Evolutionary conservation across 2,329 filamentous ascomycete genomes (phyloP), one percentile per base, ranked within the genome.

Genomic region (Trichoderma harzianum): DNA sequence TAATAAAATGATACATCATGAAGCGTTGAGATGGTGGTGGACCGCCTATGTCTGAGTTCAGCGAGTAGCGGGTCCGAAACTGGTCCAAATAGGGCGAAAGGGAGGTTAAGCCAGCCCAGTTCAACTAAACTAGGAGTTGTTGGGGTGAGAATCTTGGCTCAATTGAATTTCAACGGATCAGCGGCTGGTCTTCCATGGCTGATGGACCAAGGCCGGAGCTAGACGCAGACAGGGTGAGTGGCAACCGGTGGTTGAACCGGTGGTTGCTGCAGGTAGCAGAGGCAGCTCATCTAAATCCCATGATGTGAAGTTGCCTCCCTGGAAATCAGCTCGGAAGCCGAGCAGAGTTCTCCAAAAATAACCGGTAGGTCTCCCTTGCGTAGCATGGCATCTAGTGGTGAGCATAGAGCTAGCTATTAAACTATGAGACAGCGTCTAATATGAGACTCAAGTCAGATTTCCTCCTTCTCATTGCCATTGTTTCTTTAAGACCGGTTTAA

Each of bases 161-260:
- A 51, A 61, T 36, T 61, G 66, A 61, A 60, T 61, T 61, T 61
- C 28, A 47, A 47, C 39, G 67, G 57, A 61, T 69, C 67, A 43
- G 57, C 39, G 12, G 36, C 57, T 53, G 51, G 67, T 24, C 28
- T n/a, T 32, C 30, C 6, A 26, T 69, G 57, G 67, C 21, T 60
- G 30, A 10, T 28, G 3, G 16, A 61, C 66, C 24, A 60, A 34
- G 55, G 16, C 53, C 24, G 7, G 28, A 34, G 26, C 55, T 62
- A 28, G 57, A 26, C 18, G 10, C 10, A 28, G 28, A 24, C 18
- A 43, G 32, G 30, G 57, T 51, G 39, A 53, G 67, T 21, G 18
- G 30, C 26, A 57, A 28, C 34, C 21, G n/a, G 28, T n/a, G n/a
- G n/a, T n/a, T n/a, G n/a, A n/a, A n/a, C n/a, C n/a, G n/a, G 30